Evolutionary conservation across 306 rosid species (phyloP), one percentile per base, ranked within the genome.

Genomic region (Vigna trinervia): DNA sequence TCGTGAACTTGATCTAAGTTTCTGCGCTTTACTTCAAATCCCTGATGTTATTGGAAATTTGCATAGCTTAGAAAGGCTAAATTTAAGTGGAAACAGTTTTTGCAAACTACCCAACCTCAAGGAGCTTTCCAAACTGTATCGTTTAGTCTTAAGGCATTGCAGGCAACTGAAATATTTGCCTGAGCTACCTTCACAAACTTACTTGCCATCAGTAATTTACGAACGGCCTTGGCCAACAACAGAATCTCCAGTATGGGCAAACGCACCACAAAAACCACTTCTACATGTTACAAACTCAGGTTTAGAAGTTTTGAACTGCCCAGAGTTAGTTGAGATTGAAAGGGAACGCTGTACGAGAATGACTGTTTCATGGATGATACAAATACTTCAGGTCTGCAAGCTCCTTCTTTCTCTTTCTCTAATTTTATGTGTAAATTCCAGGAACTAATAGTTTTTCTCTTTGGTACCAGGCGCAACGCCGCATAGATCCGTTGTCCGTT

Each of bases 1-100:
- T 59, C 22, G 13, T 5, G 6, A n/a, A 11, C 70, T 74, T 11
- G 22, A 74, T 74, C 46, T 46, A 5, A 45, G 48, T 74, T 74
- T 14, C 11, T 74, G 70, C 22, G 32, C 11, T n/a, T 26, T 60
- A 1, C 0, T 12, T 28, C 11, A 12, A 8, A 60, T 74, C 5
- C 59, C 78, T 11, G 60, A 74, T 17, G 59, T 13, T 12, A 46
- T 38, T 38, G 43, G 43, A 39, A 3, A 0, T 0, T 2, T 72
- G 2, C 20, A 1, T 54, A 11, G 9, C 13, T 39, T 72, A 38
- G 39, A 72, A 54, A 36, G 2, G 4, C 46, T 54, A 39, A 12
- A 19, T 38, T 53, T 71, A 5, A 8, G 10, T 0, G 56, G 56
- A 51, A 51, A 51, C 56, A 48, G 15, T 48, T 48, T 48, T 12